Evolutionary conservation across 805 yeast species (phyloP).

Genomic region (Saturnispora diversa): DNA sequence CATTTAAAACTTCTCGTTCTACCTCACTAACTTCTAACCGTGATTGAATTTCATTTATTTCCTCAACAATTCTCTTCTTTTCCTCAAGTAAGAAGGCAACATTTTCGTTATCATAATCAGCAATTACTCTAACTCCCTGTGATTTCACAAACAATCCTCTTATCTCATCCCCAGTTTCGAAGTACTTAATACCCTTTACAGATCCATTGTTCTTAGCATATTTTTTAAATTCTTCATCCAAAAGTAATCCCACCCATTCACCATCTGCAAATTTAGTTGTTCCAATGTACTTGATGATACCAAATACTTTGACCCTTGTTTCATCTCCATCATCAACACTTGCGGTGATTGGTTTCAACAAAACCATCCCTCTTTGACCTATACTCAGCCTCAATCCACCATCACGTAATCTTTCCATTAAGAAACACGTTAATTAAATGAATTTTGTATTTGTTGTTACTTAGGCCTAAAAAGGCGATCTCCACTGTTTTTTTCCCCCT

Average conservation of each 20-base stretch:
- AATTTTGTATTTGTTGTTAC: not conserved
- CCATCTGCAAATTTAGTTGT: conserved; percentile 53
- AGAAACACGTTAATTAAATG: not conserved
- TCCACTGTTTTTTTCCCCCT: not conserved
- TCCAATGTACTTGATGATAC: conserved; percentile 45
- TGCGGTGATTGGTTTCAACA: not conserved
- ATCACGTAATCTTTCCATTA: not conserved
- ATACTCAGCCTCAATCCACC: not conserved
- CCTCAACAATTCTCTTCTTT: not conserved
- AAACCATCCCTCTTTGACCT: not conserved
- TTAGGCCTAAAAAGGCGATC: not conserved
- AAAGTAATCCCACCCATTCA: conserved; percentile 44
- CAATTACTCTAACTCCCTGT: conserved; percentile 12
- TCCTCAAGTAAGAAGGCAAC: not conserved
- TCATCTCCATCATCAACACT: not conserved
- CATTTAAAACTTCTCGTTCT: conserved; percentile 38
- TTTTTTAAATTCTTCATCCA: conserved; percentile 25
- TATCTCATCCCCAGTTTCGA: conserved; percentile 27
- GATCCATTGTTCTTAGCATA: conserved; percentile 45
- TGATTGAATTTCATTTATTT: not conserved
- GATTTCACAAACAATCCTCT: conserved; percentile 44
- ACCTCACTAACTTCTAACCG: conserved; percentile 30
- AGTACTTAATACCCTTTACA: conserved; percentile 37
- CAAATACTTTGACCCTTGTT: conserved; percentile 20
- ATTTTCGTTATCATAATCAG: not conserved